phyloP scores from a whole-genome alignment of 306 rosid genomes.

The Cicer cuneatum region DNA sequence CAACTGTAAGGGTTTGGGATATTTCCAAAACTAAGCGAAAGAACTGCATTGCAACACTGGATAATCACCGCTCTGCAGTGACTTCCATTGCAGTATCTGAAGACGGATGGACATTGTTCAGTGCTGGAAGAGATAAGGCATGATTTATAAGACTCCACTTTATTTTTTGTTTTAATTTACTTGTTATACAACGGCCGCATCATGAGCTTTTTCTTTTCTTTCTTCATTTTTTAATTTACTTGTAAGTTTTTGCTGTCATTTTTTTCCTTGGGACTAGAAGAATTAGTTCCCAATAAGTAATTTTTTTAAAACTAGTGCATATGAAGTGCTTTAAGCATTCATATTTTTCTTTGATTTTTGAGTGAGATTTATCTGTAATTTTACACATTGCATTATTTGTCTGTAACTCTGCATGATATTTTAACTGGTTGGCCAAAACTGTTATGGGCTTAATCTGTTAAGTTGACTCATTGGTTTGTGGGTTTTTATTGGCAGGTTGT shows the following conservation, averaged over 20 bases:
- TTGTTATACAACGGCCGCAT: neutral
- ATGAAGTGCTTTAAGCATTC: neutral
- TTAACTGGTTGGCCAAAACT: conserved; percentile 3
- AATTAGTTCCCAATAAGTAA: neutral
- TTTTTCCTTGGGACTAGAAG: conserved; percentile 16
- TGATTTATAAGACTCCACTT: conserved; percentile 33
- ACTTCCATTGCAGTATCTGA: conserved; percentile 84
- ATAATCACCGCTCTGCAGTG: conserved; percentile 78
- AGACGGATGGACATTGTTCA: conserved; percentile 89
- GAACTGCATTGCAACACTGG: conserved; percentile 68
- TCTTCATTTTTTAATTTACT: neutral
- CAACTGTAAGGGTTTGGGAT: conserved; percentile 87
- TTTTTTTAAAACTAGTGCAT: neutral
- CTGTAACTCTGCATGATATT: neutral
- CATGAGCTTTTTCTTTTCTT: neutral
- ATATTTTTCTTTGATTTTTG: conserved; percentile 3
- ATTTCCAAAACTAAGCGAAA: conserved; percentile 62
- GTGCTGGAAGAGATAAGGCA: conserved; percentile 96
- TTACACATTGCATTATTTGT: conserved; percentile 11
- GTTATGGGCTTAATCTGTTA: conserved; percentile 7
- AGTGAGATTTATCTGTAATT: conserved; percentile 5
- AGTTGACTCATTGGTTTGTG: conserved; percentile 43
- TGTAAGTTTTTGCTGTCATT: conserved; percentile 4
- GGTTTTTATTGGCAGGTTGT: conserved; percentile 70
- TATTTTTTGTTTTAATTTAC: conserved; percentile 23